Evolutionary conservation across 208 protist genomes (phyloP).

Genomic region (Leishmania aethiopica): DNA sequence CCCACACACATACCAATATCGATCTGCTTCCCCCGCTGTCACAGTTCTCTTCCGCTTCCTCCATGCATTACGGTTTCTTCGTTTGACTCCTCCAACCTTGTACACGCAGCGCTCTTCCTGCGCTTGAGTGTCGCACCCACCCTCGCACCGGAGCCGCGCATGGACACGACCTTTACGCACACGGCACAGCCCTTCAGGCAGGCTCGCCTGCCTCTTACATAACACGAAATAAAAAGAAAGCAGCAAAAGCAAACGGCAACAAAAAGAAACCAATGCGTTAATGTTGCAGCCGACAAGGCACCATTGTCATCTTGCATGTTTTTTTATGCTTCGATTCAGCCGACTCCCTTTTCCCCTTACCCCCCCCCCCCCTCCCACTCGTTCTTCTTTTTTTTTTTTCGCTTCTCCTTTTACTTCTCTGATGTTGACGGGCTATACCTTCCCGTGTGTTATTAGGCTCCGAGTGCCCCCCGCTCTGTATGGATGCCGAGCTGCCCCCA

Average conservation of each 20-base stretch:
- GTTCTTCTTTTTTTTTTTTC: too few species aligned
- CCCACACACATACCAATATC: neutral
- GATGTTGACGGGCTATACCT: neutral
- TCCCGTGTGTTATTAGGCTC: neutral
- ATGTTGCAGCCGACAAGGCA: neutral
- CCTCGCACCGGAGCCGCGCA: neutral
- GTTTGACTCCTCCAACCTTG: neutral
- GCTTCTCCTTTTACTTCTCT: too few species aligned
- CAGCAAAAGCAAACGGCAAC: too few species aligned
- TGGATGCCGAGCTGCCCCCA: neutral
- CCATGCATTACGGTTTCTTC: neutral
- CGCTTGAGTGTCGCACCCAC: neutral
- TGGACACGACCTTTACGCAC: neutral
- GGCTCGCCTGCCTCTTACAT: too few species aligned
- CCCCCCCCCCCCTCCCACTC: too few species aligned
- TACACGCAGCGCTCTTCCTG: neutral
- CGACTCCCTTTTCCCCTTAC: too few species aligned
- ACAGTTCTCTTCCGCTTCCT: neutral
- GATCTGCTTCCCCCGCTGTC: neutral
- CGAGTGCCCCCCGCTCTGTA: neutral
- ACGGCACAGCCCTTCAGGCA: neutral
- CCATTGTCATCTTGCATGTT: neutral
- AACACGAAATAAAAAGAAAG: too few species aligned
- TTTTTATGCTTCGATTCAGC: neutral
- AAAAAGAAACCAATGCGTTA: too few species aligned